Base-by-base conservation (phyloP, 2,329 filamentous ascomycete species). In the Geosmithia putterillii region DNA sequence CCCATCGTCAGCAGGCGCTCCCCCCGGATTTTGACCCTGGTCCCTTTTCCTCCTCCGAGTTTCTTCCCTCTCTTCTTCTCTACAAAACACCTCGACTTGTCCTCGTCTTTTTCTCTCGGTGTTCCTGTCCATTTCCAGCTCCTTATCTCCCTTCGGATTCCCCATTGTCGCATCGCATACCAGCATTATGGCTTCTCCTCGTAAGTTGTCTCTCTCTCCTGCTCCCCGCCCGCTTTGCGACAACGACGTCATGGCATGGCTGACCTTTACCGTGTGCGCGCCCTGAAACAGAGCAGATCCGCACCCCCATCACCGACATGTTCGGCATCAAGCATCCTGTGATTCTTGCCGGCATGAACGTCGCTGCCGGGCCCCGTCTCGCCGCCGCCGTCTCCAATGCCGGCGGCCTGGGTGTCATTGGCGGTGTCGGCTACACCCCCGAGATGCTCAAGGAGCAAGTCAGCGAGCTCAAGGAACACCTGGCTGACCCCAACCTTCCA, bases 321-420 rank as follows among this genome's bases (percentile, higher is more conserved):
- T 84, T 98, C 69, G 86, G 87, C 74, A 96, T 98, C 77, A 86
- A 94, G 64, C 92, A 98, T 69, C 92, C 92, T 46, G 73, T 98
- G 60, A 72, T 98, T 58, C 81, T 98, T 49, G 92, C 92, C 55
- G 92, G 92, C 63, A 98, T 98, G 92, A 96, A 98, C 74, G 92
- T 96, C 50, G 92, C 92, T 45, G 92, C 92, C 47, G 92, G 92
- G 42, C 92, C 92, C 44, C 94, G 88, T 74, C 81, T 98, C 58
- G 92, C 92, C 43, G 92, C 92, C 28, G 92, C 92, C 37, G 92
- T 98, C 55, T 94, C 90, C 54, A 95, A 98, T 66, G 92, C 92
- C 42, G 92, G 92, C 53, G 92, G 92, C 58, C 74, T 98, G 48
- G 92, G 92, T 68, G 92, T 98, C 56, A 90, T 98, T 55, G 92